Evolutionary conservation across 2,329 filamentous ascomycete genomes (phyloP), one percentile per base, ranked within the genome.

Genomic region (Bipolaris victoriae): DNA sequence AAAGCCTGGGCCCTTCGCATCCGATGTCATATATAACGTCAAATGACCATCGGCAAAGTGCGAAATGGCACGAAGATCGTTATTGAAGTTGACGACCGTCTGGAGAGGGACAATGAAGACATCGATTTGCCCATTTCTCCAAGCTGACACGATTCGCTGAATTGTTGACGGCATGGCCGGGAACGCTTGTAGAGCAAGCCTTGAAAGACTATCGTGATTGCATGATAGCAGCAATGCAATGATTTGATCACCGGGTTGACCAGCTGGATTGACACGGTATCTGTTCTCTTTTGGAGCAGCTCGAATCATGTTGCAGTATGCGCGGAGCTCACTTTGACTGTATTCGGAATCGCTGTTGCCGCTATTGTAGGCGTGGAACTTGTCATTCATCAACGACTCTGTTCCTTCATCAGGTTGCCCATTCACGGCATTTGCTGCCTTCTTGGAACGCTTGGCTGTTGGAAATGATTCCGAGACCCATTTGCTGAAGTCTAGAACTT

Each of bases 291-390:
- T 69, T 0, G 79, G 74, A 1, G 78, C 72, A n/a, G 75, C 66
- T 10, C 71, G 71, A 7, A 82, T 66, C 35, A 74, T 78, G 40
- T 82, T 76, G 52, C 77, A 79, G 46, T 81, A 77, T 2, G 77
- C 78, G 48, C 80, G 75, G n/a, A 84, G 71, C 56, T 83, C 82
- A 52, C 79, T 79, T 61, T 83, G 82, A 11, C 81, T 83, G 70
- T 78, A 81, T 44, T 81, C 73, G 2, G 76, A 76, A 58, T 83
- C 79, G 31, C 67, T 57, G 63, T 78, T 79, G 4, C 76, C 73
- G 2, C 77, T 77, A 9, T 76, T 77, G 59, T 81, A 81, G 6
- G 80, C 78, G 59, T 80, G 78, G 54, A 77, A 82, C 3, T 73
- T 61, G 7, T 71, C 65, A 5, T 55, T 53, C 10, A 52, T 63